A percentile compares a stretch with the other conserved stretches of the same genome.
These are phyloP conservation scores for Dactylellina sp. DNA, from an alignment of 2,329 filamentous ascomycete species.

Conservation along the genomic window DNA sequence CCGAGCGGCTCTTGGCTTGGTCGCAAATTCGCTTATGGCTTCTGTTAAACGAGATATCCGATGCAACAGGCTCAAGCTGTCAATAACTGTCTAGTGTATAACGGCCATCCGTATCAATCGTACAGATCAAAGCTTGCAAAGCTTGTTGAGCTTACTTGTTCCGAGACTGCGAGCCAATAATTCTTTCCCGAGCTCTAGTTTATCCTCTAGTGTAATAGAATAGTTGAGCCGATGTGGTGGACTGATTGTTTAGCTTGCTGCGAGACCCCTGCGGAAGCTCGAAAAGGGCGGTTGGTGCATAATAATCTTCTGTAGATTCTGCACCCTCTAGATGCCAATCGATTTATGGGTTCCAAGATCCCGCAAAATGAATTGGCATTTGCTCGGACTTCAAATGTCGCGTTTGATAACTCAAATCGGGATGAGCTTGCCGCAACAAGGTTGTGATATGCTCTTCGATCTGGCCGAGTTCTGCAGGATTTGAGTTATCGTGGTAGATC, in stretches of 20 bases:
- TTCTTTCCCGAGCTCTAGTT: neutral
- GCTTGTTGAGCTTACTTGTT: neutral
- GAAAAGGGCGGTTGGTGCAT: too few relatives aligned
- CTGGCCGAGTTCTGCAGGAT: neutral
- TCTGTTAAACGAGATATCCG: conserved; percentile 42
- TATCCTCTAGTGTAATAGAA: too few relatives aligned
- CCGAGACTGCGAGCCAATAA: too few relatives aligned
- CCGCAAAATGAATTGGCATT: conserved; percentile 23
- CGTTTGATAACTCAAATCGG: conserved; percentile 35
- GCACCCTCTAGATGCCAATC: neutral
- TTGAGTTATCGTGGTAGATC: neutral
- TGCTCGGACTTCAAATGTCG: conserved; percentile 40
- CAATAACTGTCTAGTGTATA: neutral
- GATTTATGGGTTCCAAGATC: conserved; percentile 6
- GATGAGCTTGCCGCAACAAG: conserved; percentile 29
- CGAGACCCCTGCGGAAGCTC: too few relatives aligned
- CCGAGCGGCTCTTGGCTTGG: conserved; percentile 35
- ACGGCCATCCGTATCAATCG: neutral
- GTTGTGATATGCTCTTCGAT: neutral
- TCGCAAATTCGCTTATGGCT: conserved; percentile 31
- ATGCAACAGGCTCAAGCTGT: neutral
- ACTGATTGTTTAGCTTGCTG: too few relatives aligned
- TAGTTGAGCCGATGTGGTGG: too few relatives aligned
- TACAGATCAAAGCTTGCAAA: neutral
- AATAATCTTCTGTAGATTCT: neutral